These are phyloP conservation scores for Zhuliangozyma blackwelliae DNA, from an alignment of 1,139 yeast species.

Conservation along the genomic window DNA sequence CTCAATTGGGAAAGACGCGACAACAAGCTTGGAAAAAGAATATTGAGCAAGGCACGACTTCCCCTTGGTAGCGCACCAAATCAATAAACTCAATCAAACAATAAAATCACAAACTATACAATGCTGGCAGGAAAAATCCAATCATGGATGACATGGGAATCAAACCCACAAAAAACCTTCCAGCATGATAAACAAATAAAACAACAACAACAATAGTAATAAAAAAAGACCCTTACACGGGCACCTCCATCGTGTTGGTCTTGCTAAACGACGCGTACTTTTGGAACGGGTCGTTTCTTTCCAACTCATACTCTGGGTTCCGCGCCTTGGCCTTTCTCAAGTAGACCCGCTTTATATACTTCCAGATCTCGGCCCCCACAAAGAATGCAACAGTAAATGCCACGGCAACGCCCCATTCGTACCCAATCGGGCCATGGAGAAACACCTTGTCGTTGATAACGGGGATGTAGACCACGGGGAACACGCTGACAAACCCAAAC, in stretches of 20 bases:
- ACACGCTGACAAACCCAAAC: conserved; percentile 65
- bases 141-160: too few relatives aligned
- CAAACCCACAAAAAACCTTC: too few relatives aligned
- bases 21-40: too few relatives aligned
- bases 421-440: conserved; percentile 66
- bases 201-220: too few relatives aligned
- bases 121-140: too few relatives aligned
- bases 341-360: conserved; percentile 60
- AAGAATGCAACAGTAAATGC: conserved; percentile 61
- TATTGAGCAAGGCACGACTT: background rate
- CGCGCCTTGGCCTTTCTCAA: conserved; percentile 39
- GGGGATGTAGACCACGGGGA: conserved; percentile 86
- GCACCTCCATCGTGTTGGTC: conserved; percentile 31
- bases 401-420: conserved; percentile 81
- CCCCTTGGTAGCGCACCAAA: background rate
- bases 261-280: conserved; percentile 58
- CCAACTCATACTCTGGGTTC: conserved; percentile 64
- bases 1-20: too few relatives aligned
- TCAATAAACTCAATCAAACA: background rate
- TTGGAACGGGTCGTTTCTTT: conserved; percentile 59
- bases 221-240: background rate
- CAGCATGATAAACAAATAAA: too few relatives aligned
- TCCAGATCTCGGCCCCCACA: conserved; percentile 61
- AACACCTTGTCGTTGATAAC: conserved; percentile 78
- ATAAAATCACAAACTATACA: background rate